Percentiles rank a stretch among this genome's conserved stretches.
Evolutionary conservation across 257 asterid genomes (phyloP).

Genomic region (Lycium ferocissimum): DNA sequence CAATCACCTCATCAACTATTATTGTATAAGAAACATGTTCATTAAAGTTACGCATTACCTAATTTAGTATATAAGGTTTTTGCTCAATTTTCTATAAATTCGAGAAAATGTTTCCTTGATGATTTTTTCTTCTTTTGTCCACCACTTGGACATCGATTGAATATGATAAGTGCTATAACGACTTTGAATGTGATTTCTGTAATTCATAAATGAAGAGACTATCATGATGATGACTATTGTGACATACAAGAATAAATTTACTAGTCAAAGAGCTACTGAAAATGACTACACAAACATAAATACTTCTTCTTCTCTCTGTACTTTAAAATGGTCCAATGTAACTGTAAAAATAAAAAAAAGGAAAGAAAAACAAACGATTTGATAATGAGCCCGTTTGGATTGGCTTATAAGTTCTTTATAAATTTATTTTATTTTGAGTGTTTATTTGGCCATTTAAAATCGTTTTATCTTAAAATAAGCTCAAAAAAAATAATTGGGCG

Average conservation of each 20-base stretch:
- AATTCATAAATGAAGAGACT: not conserved
- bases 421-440: no score
- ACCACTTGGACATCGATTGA: not conserved
- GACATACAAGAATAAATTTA: not conserved
- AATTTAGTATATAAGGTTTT: no score
- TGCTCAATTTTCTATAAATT: not conserved
- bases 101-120: not conserved
- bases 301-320: not conserved
- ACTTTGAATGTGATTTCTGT: conserved; percentile 5
- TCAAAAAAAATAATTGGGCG: no score
- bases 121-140: not conserved
- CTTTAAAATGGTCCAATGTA: not conserved
- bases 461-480: no score
- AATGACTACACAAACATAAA: not conserved
- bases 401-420: no score
- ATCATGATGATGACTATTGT: not conserved
- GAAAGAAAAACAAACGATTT: no score
- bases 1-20: no score
- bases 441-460: no score
- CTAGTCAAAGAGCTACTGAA: conserved; percentile 20
- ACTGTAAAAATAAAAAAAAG: no score
- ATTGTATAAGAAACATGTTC: not conserved
- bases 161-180: not conserved
- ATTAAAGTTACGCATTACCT: not conserved
- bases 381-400: no score